Evolutionary conservation across 371 early-diverging fungal species (phyloP), one percentile per base, ranked within the genome.

Genomic region (Actinomucor elegans): DNA sequence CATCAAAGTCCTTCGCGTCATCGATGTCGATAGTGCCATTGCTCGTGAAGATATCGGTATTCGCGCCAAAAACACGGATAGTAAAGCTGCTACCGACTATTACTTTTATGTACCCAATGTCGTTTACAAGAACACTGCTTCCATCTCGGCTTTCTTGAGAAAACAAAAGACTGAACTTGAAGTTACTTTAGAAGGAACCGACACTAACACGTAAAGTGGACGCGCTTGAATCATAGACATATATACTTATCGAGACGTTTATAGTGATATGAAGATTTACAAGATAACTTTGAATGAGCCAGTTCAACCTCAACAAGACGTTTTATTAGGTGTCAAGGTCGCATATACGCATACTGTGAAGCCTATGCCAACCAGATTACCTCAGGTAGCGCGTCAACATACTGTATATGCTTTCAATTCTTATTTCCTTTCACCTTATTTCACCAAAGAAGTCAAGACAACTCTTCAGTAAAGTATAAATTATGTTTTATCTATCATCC

Each of bases 361-460:
- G 23, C 87, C 94, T n/a, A 74, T 77, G 47, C 97, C 97, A 4
- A 62, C 69, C 18, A 80, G 82, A 23, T 77, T 93, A 27, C 75
- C 71, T 33, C 94, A 94, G 71, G 66, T 72, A 5, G 87, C 83
- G 23, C 79, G 80, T 54, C 94, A 93, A 62, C 58, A 65, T 44
- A 73, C 92, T 33, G 54, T 73, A 37, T 91, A 80, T 66, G 51
- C 54, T 5, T 86, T 85, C 57, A 83, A 85, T 57, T 73, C 80
- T 7, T 85, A 85, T 59, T 66, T 87, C 23, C 59, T 66, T 42
- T 82, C 87, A 12, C 81, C 85, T 17, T 95, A 97, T 69, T 54
- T 59, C 17, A 77, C 87, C 5, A 61, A 79, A 34, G 88, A 90
- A 69, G 83, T 87, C 54, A 94, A 93, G 71, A 91, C 93, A 4